Conservation (phyloP, 2,329 filamentous ascomycete genomes). For the Colletotrichum coccodes region DNA sequence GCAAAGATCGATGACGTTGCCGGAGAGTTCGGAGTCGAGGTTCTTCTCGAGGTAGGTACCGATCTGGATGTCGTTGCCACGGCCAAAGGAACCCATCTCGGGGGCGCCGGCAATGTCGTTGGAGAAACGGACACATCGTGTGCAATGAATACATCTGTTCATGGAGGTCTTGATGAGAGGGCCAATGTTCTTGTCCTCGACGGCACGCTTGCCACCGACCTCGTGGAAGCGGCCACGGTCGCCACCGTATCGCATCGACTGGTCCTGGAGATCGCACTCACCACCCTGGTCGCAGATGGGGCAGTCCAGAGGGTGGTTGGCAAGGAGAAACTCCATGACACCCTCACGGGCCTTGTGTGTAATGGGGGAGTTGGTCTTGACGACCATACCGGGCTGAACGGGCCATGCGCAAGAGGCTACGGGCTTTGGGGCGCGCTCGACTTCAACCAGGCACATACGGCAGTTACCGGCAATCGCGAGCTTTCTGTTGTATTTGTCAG, state of each 20-base stretch:
- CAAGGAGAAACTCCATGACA: slow-evolving; percentile 98
- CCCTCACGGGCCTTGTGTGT: slow-evolving; percentile 98
- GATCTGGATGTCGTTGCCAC: slow-evolving; percentile 97
- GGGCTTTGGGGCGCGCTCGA: slow-evolving; percentile 94
- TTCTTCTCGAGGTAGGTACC: slow-evolving; percentile 97
- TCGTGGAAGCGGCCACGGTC: slow-evolving; percentile 98
- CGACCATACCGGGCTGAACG: slow-evolving; percentile 97
- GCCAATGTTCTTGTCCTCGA: slow-evolving; percentile 99
- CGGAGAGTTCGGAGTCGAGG: slow-evolving; percentile 93
- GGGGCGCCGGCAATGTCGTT: slow-evolving; percentile 97
- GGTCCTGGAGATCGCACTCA: slow-evolving; percentile 98
- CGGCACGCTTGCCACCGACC: slow-evolving; percentile 92
- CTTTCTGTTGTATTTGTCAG: slow-evolving; percentile 73
- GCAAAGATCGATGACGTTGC: slow-evolving; percentile 97
- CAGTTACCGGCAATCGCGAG: slow-evolving; percentile 99
- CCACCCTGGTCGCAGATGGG: slow-evolving; percentile 99
- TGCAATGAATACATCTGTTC: slow-evolving; percentile 99
- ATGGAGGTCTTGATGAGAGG: slow-evolving; percentile 99
- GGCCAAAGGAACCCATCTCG: slow-evolving; percentile 92
- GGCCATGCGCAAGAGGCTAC: slow-evolving; percentile 99
- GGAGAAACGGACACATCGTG: slow-evolving; percentile 95
- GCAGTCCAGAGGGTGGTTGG: slow-evolving; percentile 96
- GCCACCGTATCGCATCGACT: slow-evolving; percentile 98
- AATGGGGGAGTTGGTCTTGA: slow-evolving; percentile 96
- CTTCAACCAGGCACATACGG: slow-evolving; percentile 99